Evolutionary conservation across 164 flowering plant species (phyloP).

Genomic region (Chloranthus sessilifolius): DNA sequence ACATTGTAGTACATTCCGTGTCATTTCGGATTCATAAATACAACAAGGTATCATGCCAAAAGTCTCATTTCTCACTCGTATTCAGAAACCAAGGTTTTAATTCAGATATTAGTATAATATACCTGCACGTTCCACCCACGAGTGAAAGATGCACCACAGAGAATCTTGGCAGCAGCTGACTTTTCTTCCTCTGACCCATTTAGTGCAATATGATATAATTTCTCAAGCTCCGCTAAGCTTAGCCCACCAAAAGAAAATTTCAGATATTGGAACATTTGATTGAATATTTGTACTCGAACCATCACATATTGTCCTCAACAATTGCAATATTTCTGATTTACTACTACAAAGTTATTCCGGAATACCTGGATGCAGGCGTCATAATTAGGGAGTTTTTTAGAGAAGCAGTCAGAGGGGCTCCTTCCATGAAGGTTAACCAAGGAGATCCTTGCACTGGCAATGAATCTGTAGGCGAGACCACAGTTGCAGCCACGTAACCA

Average conservation of each 20-base stretch:
- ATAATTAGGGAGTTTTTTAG: constrained; percentile 44
- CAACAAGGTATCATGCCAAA: no score
- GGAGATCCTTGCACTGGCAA: constrained; percentile 51
- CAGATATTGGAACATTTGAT: constrained; percentile 9
- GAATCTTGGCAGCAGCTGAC: constrained; percentile 57
- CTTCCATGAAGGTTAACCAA: constrained; percentile 84
- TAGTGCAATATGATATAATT: constrained; percentile 55
- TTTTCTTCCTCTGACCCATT: constrained; percentile 61
- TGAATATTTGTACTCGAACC: not conserved
- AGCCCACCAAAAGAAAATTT: constrained; percentile 10
- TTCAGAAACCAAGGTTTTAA: no score
- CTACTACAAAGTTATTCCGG: not conserved
- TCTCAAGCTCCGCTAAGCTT: constrained; percentile 67
- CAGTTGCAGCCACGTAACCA: constrained; percentile 56
- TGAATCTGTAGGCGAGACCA: constrained; percentile 35
- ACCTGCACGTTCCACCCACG: constrained; percentile 85
- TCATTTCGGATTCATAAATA: no score
- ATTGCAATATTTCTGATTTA: no score
- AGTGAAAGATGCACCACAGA: constrained; percentile 67
- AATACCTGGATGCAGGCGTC: constrained; percentile 87
- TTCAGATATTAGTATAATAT: no score
- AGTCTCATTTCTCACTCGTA: no score
- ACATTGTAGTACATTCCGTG: no score
- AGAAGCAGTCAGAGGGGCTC: constrained; percentile 51
- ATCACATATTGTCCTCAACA: no score